Conservation (phyloP, 176 grass and related monocot species). For the Oryza meridionalis region DNA sequence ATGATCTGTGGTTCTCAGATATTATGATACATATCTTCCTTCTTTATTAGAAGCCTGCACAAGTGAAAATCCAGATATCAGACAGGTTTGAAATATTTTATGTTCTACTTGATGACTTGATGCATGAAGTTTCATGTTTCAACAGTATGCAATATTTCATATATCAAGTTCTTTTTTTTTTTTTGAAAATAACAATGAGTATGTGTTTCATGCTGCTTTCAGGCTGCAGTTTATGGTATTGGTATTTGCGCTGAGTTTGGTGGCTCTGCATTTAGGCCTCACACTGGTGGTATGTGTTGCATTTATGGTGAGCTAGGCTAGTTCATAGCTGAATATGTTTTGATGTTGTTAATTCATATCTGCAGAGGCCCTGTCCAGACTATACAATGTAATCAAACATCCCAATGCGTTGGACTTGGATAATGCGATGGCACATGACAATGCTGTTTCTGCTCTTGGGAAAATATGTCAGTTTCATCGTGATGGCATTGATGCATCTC, state of each 20-base stretch:
- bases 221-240: slow-evolving; percentile 86
- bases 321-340: slow-evolving; percentile 20
- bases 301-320: slow-evolving; percentile 16
- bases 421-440: slow-evolving; percentile 85
- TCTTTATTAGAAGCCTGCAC: slow-evolving; percentile 76
- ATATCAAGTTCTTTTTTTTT: not conserved
- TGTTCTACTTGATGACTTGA: not conserved
- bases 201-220: slow-evolving; percentile 22
- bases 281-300: slow-evolving; percentile 56
- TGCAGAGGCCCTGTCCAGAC: slow-evolving; percentile 65
- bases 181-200: not conserved
- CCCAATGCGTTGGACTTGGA: slow-evolving; percentile 70
- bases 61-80: slow-evolving; percentile 78
- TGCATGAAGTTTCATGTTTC: not conserved
- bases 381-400: slow-evolving; percentile 72
- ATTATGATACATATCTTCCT: slow-evolving; percentile 81
- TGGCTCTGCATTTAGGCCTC: slow-evolving; percentile 58
- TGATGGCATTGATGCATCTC: slow-evolving; percentile 74
- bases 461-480: slow-evolving; percentile 78
- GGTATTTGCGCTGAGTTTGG: slow-evolving; percentile 85
- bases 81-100: slow-evolving; percentile 61
- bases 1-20: slow-evolving; percentile 46
- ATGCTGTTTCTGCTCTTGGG: slow-evolving; percentile 88
- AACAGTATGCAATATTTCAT: slow-evolving; percentile 4
- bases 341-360: slow-evolving; percentile 30